A percentile compares a stretch with the other conserved stretches of the same genome.
phyloP scores from a whole-genome alignment of 148 eudicot genomes.

The Rhododendron williamsianum region DNA sequence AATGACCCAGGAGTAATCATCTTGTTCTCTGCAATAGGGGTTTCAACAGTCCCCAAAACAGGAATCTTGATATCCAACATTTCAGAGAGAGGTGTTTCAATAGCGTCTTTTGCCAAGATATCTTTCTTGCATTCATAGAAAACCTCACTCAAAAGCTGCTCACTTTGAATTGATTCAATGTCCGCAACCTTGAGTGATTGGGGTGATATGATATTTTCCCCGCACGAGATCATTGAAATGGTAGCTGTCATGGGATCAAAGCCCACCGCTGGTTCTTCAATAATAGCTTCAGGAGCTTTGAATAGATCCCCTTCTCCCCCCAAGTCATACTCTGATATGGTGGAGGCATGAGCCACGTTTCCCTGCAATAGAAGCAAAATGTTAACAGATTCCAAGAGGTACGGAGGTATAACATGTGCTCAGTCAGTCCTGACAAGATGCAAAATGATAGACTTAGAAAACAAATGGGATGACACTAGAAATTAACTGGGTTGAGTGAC shows the following conservation, averaged over 20 bases:
- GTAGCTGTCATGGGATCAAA: conserved; percentile 70
- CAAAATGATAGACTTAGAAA: background rate
- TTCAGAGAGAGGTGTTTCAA: conserved; percentile 48
- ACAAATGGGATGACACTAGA: background rate
- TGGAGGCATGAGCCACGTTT: conserved; percentile 40
- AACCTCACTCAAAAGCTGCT: conserved; percentile 62
- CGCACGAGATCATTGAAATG: conserved; percentile 68
- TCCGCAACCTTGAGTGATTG: conserved; percentile 50
- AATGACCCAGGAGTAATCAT: conserved; percentile 34
- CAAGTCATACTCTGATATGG: conserved; percentile 72
- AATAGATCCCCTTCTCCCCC: conserved; percentile 91
- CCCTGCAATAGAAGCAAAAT: conserved; percentile 28
- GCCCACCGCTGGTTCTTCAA: conserved; percentile 56
- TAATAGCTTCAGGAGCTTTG: conserved; percentile 77
- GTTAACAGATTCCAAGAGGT: background rate
- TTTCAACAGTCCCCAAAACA: conserved; percentile 30
- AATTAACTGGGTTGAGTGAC: background rate
- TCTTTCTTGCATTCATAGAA: conserved; percentile 74
- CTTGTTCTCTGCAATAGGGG: conserved; percentile 30
- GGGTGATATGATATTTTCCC: conserved; percentile 45
- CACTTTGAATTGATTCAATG: conserved; percentile 54
- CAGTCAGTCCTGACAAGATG: background rate
- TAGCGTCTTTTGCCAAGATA: conserved; percentile 52
- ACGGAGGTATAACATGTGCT: background rate
- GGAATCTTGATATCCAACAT: conserved; percentile 48